These are phyloP conservation scores for Monoraphidium neglectum DNA, from an alignment of 139 green algal species.

Conservation along the genomic window DNA sequence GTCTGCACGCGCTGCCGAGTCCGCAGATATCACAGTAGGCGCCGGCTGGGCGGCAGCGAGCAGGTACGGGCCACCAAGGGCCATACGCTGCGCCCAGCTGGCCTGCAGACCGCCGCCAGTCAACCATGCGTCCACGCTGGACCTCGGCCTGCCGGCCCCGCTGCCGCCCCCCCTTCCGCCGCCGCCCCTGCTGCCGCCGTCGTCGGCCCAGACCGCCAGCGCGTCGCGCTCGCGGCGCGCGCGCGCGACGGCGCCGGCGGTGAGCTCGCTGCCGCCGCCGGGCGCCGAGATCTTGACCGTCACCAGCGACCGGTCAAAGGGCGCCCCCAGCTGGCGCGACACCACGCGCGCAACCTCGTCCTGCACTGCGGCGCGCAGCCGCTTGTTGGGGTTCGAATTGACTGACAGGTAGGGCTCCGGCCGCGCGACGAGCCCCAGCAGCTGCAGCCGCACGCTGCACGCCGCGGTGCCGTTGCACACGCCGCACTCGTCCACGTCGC, in stretches of 20 bases:
- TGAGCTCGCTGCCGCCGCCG: background rate
- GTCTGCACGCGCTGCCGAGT: background rate
- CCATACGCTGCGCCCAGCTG: background rate
- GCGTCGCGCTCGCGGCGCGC: background rate
- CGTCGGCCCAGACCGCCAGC: background rate
- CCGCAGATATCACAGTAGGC: background rate
- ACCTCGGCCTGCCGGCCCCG: background rate
- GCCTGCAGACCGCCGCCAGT: background rate
- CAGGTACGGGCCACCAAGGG: background rate
- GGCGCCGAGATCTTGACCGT: conserved; percentile 8
- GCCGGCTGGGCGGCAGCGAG: background rate
- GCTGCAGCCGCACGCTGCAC: background rate
- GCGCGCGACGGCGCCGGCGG: background rate
- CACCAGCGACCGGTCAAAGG: conserved; percentile 2
- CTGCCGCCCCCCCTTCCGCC: background rate
- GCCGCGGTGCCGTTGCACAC: conserved; percentile 29
- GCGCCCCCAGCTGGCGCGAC: background rate
- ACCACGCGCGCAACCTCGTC: background rate
- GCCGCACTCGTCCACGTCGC: conserved; percentile 34
- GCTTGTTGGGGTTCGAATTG: conserved; percentile 5
- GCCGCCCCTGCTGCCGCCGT: background rate
- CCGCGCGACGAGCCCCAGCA: background rate
- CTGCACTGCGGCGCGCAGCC: conserved; percentile 12
- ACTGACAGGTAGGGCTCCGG: conserved; percentile 11
- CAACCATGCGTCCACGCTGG: background rate